Evolutionary conservation across 1,284 basidiomycete species (phyloP).

Genomic region (Ustilago xerochloae): DNA sequence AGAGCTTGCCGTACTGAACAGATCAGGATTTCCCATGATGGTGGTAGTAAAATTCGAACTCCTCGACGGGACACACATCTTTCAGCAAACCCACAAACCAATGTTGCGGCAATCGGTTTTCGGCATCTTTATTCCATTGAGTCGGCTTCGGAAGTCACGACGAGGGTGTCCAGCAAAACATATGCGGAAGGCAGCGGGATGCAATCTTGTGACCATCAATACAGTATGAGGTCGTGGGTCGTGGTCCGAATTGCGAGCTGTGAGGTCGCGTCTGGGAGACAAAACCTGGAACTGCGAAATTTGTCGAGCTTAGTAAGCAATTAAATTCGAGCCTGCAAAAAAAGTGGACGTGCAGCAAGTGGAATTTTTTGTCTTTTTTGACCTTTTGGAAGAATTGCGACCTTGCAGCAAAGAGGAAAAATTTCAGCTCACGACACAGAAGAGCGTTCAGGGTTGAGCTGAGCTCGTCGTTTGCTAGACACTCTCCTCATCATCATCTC

Average conservation of each 20-base stretch:
- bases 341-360: constrained; percentile 28
- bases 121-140: too few relatives aligned
- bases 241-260: too few relatives aligned
- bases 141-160: too few relatives aligned
- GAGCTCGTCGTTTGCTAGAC: background rate
- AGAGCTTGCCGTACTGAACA: too few relatives aligned
- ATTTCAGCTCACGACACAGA: constrained; percentile 25
- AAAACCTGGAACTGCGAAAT: too few relatives aligned
- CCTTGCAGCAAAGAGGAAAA: constrained; percentile 18
- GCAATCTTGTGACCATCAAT: too few relatives aligned
- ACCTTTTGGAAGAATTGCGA: constrained; percentile 19
- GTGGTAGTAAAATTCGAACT: background rate
- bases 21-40: background rate
- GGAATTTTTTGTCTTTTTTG: constrained; percentile 14
- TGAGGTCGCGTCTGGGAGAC: too few relatives aligned
- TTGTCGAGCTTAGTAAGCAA: background rate
- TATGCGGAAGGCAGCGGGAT: too few relatives aligned
- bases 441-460: constrained; percentile 7
- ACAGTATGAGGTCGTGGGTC: too few relatives aligned
- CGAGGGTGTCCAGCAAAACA: too few relatives aligned
- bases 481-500: background rate
- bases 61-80: background rate
- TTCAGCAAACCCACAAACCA: background rate
- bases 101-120: too few relatives aligned
- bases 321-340: background rate